These are phyloP conservation scores for Kuraishia ogatae DNA, from an alignment of 805 yeast genomes.

Conservation along the genomic window DNA sequence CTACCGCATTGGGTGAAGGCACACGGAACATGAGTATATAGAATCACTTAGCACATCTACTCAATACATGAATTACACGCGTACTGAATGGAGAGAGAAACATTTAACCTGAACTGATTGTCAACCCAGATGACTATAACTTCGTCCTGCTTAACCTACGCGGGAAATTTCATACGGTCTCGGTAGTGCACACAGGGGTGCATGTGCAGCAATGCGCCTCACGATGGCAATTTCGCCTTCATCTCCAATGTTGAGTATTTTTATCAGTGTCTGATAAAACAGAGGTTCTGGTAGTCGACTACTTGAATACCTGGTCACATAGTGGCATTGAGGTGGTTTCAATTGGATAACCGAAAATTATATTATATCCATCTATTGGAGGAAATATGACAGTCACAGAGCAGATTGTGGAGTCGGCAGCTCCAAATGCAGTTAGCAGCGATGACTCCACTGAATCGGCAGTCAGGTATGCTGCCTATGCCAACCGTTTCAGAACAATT, in stretches of 20 bases:
- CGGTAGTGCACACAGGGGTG: constrained; percentile 1
- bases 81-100: too few relatives aligned
- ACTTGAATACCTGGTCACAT: background rate
- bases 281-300: background rate
- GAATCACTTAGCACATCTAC: too few relatives aligned
- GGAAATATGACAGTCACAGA: background rate
- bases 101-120: too few relatives aligned
- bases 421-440: background rate
- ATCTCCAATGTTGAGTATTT: background rate
- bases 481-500: constrained; percentile 64
- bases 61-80: too few relatives aligned
- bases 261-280: background rate
- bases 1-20: background rate
- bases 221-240: background rate
- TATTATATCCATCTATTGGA: background rate
- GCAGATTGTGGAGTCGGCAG: constrained; percentile 1
- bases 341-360: background rate
- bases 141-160: background rate
- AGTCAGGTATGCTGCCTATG: constrained; percentile 77
- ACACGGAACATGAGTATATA: too few relatives aligned
- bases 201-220: background rate
- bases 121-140: too few relatives aligned
- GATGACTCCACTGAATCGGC: constrained; percentile 36
- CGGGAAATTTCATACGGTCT: background rate
- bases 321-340: background rate